Evolutionary conservation across 169 alveolate species (phyloP), one percentile per base, ranked within the genome.

Genomic region (Eimeria acervulina): DNA sequence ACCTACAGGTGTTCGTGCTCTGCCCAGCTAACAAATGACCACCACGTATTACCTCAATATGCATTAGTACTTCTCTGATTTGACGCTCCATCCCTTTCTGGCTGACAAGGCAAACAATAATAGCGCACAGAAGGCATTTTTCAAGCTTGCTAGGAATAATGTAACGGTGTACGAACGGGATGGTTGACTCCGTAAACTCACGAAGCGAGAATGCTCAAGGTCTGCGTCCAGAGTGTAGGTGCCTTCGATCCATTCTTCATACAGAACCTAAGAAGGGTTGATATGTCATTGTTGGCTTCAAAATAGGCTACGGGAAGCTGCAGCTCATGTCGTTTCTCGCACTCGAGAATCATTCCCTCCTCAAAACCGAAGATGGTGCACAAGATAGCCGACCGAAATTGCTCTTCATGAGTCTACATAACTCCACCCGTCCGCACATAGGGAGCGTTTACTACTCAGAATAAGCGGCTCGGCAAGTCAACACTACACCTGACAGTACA

Each of bases 181-280:
- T 23, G 21, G 63, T 76, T 59, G 76, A 51, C 76, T 21, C 12
- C 17, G 23, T 78, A 36, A 23, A n/a, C 95, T 81, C 61, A 93
- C 96, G 94, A 61, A 40, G 96, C 96, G 36, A 93, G 89, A n/a
- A 93, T 61, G 94, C 80, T 44, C 78, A 93, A 88, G 5, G 96
- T 72, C 26, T 93, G 94, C 12, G 90, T 47, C 96, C 96, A 93
- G 1, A 93, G 81, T 19, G 94, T 51, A 55, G 96, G 96, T 33
- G 70, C 84, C 26, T 80, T 93, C 36, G 96, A 93, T 26, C 94
- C 89, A 44, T 93, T 80, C 42, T 88, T 52, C 74, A 80, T 51
- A 55, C 96, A 93, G 52, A 93, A 83, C 74, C 66, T 40, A 28
- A 81, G 80, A 28, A 93, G 93, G 52, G 61, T 70, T 52, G 94